Evolutionary conservation across 2,329 filamentous ascomycete species (phyloP).

Genomic region (Colletotrichum falcatum): DNA sequence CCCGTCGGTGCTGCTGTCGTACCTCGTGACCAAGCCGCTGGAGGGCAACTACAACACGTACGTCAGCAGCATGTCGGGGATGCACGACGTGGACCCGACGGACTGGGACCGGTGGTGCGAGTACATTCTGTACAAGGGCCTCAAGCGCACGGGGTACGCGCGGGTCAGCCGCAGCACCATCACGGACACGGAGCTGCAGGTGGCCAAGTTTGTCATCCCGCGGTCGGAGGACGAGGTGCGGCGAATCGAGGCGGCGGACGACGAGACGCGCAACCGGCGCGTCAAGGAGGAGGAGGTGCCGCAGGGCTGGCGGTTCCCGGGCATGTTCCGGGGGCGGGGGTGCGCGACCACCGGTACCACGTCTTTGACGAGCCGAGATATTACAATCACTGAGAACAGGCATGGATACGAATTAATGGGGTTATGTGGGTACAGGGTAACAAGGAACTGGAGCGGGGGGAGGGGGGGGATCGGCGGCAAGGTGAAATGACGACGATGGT

Average conservation of each 20-base stretch:
- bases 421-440: not conserved
- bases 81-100: conserved; percentile 92
- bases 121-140: conserved; percentile 94
- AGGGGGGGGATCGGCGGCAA: not conserved
- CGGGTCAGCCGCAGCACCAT: conserved; percentile 90
- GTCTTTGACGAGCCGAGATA: conserved; percentile 95
- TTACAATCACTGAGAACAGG: conserved; percentile 55
- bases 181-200: conserved; percentile 96
- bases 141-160: conserved; percentile 89
- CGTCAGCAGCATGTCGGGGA: conserved; percentile 85
- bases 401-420: conserved; percentile 20
- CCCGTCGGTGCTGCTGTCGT: conserved; percentile 87
- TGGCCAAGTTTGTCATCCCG: conserved; percentile 93
- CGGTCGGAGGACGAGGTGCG: conserved; percentile 69
- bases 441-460: not conserved
- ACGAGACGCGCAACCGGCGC: conserved; percentile 67
- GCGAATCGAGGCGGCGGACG: conserved; percentile 54
- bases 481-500: not conserved
- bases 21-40: conserved; percentile 90
- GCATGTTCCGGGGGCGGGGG: conserved; percentile 84
- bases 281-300: conserved; percentile 81
- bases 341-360: conserved; percentile 91
- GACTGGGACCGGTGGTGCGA: conserved; percentile 99
- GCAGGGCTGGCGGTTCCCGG: conserved; percentile 84
- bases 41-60: conserved; percentile 98